Conservation (phyloP, 331 rosid species). For the Acacia concinna region DNA sequence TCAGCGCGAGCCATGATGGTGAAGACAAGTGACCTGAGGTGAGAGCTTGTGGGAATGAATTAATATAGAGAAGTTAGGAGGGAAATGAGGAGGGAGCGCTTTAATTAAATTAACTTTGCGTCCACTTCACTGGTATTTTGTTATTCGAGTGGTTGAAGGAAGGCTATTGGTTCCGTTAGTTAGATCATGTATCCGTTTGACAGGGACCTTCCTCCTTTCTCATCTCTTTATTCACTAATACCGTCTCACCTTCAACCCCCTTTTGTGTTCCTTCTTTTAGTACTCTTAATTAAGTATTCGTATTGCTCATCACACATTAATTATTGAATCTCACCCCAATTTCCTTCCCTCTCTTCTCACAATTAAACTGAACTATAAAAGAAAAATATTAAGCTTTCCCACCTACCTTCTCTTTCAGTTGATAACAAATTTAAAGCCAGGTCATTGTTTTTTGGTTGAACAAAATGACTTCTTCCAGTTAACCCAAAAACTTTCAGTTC, state of each 20-base stretch:
- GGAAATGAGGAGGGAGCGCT: constrained; percentile 27
- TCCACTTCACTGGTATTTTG: constrained; percentile 91
- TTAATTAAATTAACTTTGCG: constrained; percentile 65
- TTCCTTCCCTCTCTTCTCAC: background rate
- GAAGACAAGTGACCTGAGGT: background rate
- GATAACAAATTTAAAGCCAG: background rate
- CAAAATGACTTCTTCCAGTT: background rate
- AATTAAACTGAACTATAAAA: background rate
- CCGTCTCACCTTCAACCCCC: background rate
- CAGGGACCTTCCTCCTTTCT: constrained; percentile 53
- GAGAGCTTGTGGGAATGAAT: background rate
- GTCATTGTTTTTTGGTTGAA: too few species aligned
- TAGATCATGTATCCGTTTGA: constrained; percentile 49
- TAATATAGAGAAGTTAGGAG: constrained; percentile 19
- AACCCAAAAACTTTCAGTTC: background rate
- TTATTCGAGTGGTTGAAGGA: constrained; percentile 55
- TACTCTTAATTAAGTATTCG: background rate
- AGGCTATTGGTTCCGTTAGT: constrained; percentile 59
- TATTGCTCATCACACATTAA: background rate
- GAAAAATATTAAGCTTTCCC: too few species aligned
- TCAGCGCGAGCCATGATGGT: constrained; percentile 54
- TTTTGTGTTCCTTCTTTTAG: background rate
- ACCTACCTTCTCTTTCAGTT: background rate
- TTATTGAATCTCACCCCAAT: background rate
- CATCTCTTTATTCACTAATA: constrained; percentile 6